Evolutionary conservation across 768 basidiomycete species (phyloP).

Genomic region (Boletus rufocinnamomeus): DNA sequence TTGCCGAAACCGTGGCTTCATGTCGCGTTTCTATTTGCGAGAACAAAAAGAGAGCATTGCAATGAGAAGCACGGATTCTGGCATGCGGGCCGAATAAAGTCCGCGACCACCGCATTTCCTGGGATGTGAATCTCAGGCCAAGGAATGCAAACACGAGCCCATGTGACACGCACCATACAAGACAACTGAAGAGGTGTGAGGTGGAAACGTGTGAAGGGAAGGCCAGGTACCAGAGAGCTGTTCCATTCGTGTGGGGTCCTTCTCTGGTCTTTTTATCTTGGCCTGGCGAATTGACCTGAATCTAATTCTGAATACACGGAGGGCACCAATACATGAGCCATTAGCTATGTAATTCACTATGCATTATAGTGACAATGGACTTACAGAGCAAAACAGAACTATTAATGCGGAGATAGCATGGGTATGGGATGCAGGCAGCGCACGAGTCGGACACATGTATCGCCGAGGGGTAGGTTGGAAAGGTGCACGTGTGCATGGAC

Average conservation of each 20-base stretch:
- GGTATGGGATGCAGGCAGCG: too few species aligned
- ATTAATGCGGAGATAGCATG: too few species aligned
- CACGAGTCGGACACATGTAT: too few species aligned
- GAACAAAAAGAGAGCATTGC: conserved; percentile 23
- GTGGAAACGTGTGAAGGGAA: background rate
- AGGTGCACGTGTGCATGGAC: too few species aligned
- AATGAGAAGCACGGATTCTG: background rate
- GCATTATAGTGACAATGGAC: too few species aligned
- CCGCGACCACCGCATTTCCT: background rate
- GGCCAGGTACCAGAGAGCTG: background rate
- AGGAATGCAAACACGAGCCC: background rate
- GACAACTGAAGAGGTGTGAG: background rate
- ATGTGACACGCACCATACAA: background rate
- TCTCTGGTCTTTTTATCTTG: conserved; percentile 22
- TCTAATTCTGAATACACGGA: too few species aligned
- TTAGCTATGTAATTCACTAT: too few species aligned
- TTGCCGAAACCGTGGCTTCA: background rate
- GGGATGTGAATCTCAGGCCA: background rate
- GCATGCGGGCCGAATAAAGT: background rate
- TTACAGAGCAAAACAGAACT: too few species aligned
- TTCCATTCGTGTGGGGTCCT: too few species aligned
- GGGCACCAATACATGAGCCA: too few species aligned
- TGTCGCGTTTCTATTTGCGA: conserved; percentile 14
- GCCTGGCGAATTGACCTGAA: conserved; percentile 1
- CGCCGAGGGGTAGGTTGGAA: too few species aligned